Evolutionary conservation across 2,329 filamentous ascomycete species (phyloP), one percentile per base, ranked within the genome.

Genomic region (Cordyceps fumosorosea): DNA sequence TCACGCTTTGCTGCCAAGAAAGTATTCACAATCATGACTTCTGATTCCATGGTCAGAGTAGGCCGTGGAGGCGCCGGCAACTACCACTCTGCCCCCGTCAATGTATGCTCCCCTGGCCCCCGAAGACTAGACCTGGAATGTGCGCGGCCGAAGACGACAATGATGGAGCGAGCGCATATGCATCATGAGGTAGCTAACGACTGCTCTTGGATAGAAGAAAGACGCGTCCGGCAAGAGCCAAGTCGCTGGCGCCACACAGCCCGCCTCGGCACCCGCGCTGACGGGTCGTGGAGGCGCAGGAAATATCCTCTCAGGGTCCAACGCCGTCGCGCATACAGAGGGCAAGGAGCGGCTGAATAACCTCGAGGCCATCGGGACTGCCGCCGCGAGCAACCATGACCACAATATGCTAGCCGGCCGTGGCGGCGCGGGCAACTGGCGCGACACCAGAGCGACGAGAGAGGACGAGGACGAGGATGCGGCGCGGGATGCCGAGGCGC

Each of bases 61-160:
- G 83, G 83, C 63, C 79, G 83, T 51, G 83, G 83, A 51, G 83
- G 83, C 45, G 82, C 82, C 16, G 83, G 83, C 45, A 85, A 85
- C 71, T 84, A 80, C 70, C 79, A 78, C 42, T 26, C 59, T 48
- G 42, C 59, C 42, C 52, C 44, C 8, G 52, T 45, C 42, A 50
- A 61, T 56, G 59, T 61, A 55, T 24, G 59, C 26, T 32, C 37
- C 20, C 45, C 42, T 26, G 5, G 12, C 42, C 20, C 37, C 22
- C 24, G 37, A 4, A n/a, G 44, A 24, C 44, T 32, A 20, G 54
- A 47, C 40, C 20, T 40, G 29, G 42, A 26, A 34, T 24, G 42
- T 16, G n/a, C n/a, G 16, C 16, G 18, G 6, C 12, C 42, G 5
- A 18, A 18, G 16, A 14, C 1, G 16, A 29, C 16, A n/a, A 44